Evolutionary conservation across 345 rosid species (phyloP).

Genomic region (Hirschfeldia incana): DNA sequence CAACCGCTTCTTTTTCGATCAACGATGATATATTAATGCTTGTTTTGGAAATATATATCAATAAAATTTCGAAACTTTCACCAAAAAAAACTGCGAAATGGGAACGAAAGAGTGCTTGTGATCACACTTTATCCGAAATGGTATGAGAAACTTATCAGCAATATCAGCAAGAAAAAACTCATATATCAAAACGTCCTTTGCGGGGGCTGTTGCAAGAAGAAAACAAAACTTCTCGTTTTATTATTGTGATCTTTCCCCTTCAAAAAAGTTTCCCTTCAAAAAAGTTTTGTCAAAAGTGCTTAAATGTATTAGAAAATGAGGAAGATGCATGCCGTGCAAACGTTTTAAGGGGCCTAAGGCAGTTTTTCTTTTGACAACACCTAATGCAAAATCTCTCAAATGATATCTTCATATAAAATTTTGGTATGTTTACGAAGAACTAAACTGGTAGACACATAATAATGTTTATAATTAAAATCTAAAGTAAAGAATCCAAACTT

Average conservation of each 20-base stretch:
- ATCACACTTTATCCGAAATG: neutral
- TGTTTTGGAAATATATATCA: neutral
- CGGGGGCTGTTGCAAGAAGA: neutral
- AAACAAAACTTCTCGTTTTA: neutral
- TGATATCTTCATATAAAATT: neutral
- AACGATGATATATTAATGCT: neutral
- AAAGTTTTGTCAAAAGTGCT: neutral
- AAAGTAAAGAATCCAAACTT: neutral
- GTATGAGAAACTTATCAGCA: neutral
- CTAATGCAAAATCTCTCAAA: neutral
- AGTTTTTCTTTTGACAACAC: neutral
- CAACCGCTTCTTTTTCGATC: neutral
- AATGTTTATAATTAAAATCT: neutral
- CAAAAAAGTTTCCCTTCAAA: neutral
- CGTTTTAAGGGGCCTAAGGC: no score
- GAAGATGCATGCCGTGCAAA: no score
- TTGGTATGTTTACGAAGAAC: neutral
- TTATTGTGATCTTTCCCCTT: conserved; percentile 18
- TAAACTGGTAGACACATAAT: neutral
- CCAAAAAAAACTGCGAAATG: neutral
- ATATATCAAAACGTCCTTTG: neutral
- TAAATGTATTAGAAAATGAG: no score
- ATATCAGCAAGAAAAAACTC: neutral
- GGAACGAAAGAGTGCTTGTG: neutral
- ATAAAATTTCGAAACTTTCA: neutral